Percentiles rank a stretch among this genome's conserved stretches.
Conservation (phyloP, 2,329 filamentous ascomycete species). For the Trichoderma sp. region DNA sequence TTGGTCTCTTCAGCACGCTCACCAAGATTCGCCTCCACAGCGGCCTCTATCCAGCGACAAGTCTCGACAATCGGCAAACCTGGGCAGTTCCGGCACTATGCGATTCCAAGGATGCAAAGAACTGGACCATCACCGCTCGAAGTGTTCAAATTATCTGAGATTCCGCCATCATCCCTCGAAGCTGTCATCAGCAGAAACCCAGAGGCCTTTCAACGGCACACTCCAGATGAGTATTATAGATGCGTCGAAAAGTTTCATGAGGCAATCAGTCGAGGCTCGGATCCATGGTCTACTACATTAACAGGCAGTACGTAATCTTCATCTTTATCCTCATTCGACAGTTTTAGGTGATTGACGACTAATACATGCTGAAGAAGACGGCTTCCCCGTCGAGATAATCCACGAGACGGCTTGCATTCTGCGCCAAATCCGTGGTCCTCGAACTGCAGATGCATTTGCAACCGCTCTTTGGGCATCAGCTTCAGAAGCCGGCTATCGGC, state of each 20-base stretch:
- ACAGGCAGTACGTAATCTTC: conserved; percentile 24
- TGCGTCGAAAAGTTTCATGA: conserved; percentile 25
- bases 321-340: not conserved
- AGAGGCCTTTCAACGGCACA: conserved; percentile 22
- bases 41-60: not conserved
- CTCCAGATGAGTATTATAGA: conserved; percentile 27
- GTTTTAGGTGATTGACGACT: not conserved
- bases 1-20: not conserved
- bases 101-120: conserved; percentile 10
- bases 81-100: conserved; percentile 12
- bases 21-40: not conserved
- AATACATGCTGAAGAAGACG: conserved; percentile 20
- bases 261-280: conserved; percentile 24
- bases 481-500: conserved; percentile 30
- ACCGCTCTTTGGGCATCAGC: conserved; percentile 33
- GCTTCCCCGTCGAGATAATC: conserved; percentile 23
- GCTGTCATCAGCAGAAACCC: conserved; percentile 20
- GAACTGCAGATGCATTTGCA: conserved; percentile 22
- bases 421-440: conserved; percentile 18
- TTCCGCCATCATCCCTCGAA: conserved; percentile 27
- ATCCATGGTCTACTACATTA: conserved; percentile 25
- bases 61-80: not conserved
- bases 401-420: conserved; percentile 33
- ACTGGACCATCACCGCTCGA: conserved; percentile 12
- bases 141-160: conserved; percentile 24